A percentile compares a stretch with the other conserved stretches of the same genome.
phyloP scores from a whole-genome alignment of 2,329 filamentous ascomycete genomes.

The Teratosphaeria viscida region DNA sequence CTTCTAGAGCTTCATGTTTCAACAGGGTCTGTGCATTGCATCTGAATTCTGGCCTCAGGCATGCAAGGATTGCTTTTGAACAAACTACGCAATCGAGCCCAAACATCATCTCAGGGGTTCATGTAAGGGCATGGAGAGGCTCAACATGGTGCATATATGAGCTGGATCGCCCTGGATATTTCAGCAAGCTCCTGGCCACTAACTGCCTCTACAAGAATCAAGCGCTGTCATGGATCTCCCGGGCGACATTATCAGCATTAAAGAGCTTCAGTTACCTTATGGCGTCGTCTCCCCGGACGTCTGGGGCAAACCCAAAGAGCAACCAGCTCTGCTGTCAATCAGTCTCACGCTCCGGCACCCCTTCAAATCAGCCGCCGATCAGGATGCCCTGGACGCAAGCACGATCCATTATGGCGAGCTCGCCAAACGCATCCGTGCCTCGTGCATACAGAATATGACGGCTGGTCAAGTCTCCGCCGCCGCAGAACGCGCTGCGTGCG shows the following conservation, averaged over 20 bases:
- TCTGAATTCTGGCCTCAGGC: background rate
- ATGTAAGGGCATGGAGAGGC: background rate
- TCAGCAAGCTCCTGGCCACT: no score
- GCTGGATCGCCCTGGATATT: no score
- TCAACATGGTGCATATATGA: background rate
- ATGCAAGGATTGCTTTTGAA: background rate
- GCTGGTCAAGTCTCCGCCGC: conserved; percentile 15
- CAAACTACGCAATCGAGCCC: background rate
- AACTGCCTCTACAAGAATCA: no score
- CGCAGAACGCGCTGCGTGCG: conserved; percentile 10
- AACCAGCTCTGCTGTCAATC: conserved; percentile 53
- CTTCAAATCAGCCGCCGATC: conserved; percentile 48
- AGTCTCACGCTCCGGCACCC: conserved; percentile 44
- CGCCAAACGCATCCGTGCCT: conserved; percentile 48
- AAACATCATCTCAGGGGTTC: background rate
- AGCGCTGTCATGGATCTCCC: background rate
- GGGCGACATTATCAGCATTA: conserved; percentile 44
- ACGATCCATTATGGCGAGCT: conserved; percentile 67
- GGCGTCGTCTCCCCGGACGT: conserved; percentile 51
- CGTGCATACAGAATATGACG: conserved; percentile 3
- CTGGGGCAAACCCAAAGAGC: conserved; percentile 54
- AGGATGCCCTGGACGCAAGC: conserved; percentile 54
- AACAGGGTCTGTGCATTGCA: background rate
- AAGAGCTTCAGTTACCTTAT: conserved; percentile 49
- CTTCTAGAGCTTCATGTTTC: background rate